These are phyloP conservation scores for Avicennia marina DNA, from an alignment of 257 asterid genomes.

Conservation along the genomic window DNA sequence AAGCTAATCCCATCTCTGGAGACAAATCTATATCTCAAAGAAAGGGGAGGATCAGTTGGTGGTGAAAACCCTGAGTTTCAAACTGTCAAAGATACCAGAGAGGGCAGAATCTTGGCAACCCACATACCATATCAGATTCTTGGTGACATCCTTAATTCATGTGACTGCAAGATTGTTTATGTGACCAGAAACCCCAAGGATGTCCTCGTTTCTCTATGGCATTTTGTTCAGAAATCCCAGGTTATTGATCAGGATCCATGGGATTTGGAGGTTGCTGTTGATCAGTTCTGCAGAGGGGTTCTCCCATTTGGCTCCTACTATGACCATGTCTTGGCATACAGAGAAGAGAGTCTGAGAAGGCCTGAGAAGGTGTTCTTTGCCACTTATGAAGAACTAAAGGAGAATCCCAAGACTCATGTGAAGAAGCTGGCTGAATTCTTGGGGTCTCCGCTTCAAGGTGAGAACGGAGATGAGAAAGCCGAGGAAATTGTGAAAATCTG, in stretches of 20 bases:
- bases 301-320: slow-evolving; percentile 47
- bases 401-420: slow-evolving; percentile 17
- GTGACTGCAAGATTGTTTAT: slow-evolving; percentile 36
- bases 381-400: slow-evolving; percentile 41
- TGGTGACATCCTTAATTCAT: slow-evolving; percentile 13
- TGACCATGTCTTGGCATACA: slow-evolving; percentile 40
- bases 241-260: slow-evolving; percentile 30
- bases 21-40: slow-evolving; percentile 23
- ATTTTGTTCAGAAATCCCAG: slow-evolving; percentile 25
- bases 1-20: slow-evolving; percentile 49
- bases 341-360: slow-evolving; percentile 24
- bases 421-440: slow-evolving; percentile 32
- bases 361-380: slow-evolving; percentile 38
- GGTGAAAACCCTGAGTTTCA: neutral
- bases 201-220: slow-evolving; percentile 36
- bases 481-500: slow-evolving; percentile 35
- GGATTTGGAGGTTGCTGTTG: slow-evolving; percentile 31
- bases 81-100: neutral
- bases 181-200: slow-evolving; percentile 44
- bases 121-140: slow-evolving; percentile 42
- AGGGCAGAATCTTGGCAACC: slow-evolving; percentile 37
- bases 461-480: slow-evolving; percentile 15
- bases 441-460: slow-evolving; percentile 37
- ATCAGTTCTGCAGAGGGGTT: slow-evolving; percentile 43
- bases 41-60: too few species aligned